These are phyloP conservation scores for Blastobotrys elegans DNA, from an alignment of 1,139 yeast species.

Conservation along the genomic window DNA sequence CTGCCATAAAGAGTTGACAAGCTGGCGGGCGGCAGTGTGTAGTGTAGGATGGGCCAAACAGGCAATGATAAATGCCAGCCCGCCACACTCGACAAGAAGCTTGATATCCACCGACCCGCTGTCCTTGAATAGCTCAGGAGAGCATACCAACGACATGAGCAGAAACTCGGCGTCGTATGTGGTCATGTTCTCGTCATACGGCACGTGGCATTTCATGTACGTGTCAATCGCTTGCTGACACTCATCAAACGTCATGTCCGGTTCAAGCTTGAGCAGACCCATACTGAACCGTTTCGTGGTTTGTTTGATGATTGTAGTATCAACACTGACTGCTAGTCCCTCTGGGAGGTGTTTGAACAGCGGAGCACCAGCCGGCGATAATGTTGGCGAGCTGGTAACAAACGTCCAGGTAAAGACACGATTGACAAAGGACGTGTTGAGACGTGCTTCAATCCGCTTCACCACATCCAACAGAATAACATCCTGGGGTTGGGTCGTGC, in stretches of 20 bases:
- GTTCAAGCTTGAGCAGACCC: constrained; percentile 12
- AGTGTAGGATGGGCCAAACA: constrained; percentile 34
- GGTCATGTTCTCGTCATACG: neutral
- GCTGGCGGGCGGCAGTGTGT: neutral
- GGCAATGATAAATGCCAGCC: constrained; percentile 54
- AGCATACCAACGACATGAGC: constrained; percentile 27
- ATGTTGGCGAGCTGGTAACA: constrained; percentile 36
- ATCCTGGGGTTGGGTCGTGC: constrained; percentile 60
- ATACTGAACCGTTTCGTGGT: constrained; percentile 41
- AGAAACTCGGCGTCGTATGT: constrained; percentile 31
- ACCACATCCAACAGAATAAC: constrained; percentile 53
- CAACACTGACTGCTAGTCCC: constrained; percentile 52
- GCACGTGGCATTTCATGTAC: constrained; percentile 4
- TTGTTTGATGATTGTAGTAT: constrained; percentile 47
- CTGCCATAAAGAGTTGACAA: constrained; percentile 7
- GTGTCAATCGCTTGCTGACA: constrained; percentile 1
- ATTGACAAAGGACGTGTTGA: constrained; percentile 53
- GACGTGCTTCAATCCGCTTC: constrained; percentile 49
- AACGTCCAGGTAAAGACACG: constrained; percentile 65
- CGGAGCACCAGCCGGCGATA: no score
- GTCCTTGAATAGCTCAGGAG: constrained; percentile 27
- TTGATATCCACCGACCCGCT: constrained; percentile 45
- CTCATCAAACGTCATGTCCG: constrained; percentile 5
- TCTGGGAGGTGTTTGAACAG: constrained; percentile 35
- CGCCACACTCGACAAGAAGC: constrained; percentile 52